Conservation (phyloP, 169 alveolate species). For the Cystoisospora suis region DNA sequence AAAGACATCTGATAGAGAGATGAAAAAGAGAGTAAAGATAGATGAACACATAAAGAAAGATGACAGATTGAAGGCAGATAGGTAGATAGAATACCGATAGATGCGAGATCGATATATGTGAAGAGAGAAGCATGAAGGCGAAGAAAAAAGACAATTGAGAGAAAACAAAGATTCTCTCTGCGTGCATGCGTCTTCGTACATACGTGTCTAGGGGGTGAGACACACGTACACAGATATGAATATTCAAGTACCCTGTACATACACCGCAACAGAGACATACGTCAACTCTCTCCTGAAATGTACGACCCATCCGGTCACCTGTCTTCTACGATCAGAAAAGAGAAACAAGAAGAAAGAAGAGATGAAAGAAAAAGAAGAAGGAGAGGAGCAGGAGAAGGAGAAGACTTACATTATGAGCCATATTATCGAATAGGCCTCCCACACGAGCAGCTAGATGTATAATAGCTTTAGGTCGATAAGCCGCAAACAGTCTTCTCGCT, state of each 20-base stretch:
- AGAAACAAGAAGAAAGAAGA: neutral
- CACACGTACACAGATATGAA: too few relatives aligned
- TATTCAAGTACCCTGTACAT: too few relatives aligned
- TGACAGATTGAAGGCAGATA: neutral
- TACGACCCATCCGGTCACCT: neutral
- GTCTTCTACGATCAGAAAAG: neutral
- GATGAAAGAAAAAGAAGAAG: neutral
- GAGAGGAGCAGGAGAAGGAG: neutral
- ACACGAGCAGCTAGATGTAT: conserved; percentile 74
- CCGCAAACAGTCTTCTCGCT: conserved; percentile 51
- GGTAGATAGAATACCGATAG: neutral
- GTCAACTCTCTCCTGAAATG: too few relatives aligned
- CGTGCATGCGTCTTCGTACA: neutral
- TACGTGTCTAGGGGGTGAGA: too few relatives aligned
- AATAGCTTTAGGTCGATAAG: conserved; percentile 66
- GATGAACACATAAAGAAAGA: neutral
- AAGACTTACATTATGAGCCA: conserved; percentile 65
- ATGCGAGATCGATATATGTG: neutral
- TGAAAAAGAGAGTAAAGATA: neutral
- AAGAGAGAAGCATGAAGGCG: neutral
- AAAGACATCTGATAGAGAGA: neutral
- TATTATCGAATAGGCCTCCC: conserved; percentile 74
- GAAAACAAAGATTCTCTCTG: neutral
- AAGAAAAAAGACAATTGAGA: neutral
- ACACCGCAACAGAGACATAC: too few relatives aligned